Evolutionary conservation across 495 filamentous ascomycete genomes (phyloP).

Genomic region (Filosporella fistucella): DNA sequence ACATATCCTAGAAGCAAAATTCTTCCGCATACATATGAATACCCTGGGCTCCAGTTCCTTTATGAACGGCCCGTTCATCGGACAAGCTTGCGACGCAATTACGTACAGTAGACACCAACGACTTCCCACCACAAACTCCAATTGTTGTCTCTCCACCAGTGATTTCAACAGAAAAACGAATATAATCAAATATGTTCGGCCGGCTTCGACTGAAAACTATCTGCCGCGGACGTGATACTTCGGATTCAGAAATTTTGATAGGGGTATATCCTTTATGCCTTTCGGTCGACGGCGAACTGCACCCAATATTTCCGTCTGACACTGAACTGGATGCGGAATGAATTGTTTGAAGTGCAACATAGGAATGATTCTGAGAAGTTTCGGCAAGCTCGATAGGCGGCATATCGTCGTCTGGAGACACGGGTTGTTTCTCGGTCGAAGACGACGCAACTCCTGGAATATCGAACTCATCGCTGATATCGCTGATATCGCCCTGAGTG

Average conservation of each 20-base stretch:
- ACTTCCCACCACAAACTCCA: constrained; percentile 72
- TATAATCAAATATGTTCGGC: constrained; percentile 14
- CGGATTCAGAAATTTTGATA: constrained; percentile 4
- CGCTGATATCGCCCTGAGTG: no score
- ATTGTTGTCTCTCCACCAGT: constrained; percentile 83
- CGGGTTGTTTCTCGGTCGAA: constrained; percentile 6
- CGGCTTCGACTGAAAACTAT: constrained; percentile 17
- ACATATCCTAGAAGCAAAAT: no score
- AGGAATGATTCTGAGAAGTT: background rate
- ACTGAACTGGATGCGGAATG: constrained; percentile 3
- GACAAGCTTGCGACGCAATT: constrained; percentile 66
- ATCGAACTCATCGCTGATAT: constrained; percentile 16
- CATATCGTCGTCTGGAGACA: background rate
- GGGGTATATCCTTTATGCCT: no score
- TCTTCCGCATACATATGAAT: background rate
- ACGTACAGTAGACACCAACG: constrained; percentile 60
- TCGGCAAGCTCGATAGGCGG: constrained; percentile 5
- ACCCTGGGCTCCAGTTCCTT: constrained; percentile 1
- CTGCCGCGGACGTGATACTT: no score
- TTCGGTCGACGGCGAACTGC: no score
- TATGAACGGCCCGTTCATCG: constrained; percentile 35
- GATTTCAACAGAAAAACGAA: constrained; percentile 50
- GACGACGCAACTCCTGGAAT: constrained; percentile 7
- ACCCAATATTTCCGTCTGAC: background rate
- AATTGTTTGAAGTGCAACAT: background rate